These are phyloP conservation scores for Bonnemaisonia californica DNA, from an alignment of 31 red algal species.

Conservation along the genomic window DNA sequence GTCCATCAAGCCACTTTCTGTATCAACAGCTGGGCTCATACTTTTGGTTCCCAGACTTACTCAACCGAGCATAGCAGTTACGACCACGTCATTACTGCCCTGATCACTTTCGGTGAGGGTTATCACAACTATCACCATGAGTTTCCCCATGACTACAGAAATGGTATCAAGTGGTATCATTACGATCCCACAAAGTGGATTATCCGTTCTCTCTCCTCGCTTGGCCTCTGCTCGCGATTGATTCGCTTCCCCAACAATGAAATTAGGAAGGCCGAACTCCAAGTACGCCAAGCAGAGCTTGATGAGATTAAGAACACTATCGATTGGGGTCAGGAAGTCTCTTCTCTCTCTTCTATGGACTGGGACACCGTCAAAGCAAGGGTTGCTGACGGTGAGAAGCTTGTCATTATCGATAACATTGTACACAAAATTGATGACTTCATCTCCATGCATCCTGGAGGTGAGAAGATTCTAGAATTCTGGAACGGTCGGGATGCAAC, in stretches of 20 bases:
- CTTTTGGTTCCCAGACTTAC: slow-evolving; percentile 84
- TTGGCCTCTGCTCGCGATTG: slow-evolving; percentile 83
- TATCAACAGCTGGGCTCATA: slow-evolving; percentile 94
- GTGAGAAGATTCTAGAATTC: slow-evolving; percentile 87
- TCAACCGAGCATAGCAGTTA: slow-evolving; percentile 92
- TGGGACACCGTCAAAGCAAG: slow-evolving; percentile 73
- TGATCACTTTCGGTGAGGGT: slow-evolving; percentile 98
- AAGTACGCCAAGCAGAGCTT: slow-evolving; percentile 88
- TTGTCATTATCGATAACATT: slow-evolving; percentile 87
- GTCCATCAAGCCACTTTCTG: slow-evolving; percentile 99
- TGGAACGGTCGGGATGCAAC: slow-evolving; percentile 98
- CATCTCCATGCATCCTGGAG: slow-evolving; percentile 87
- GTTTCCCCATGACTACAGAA: slow-evolving; percentile 99
- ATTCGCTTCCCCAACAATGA: slow-evolving; percentile 95
- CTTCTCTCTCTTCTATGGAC: slow-evolving; percentile 73
- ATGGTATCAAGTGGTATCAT: slow-evolving; percentile 96
- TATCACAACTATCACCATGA: slow-evolving; percentile 99
- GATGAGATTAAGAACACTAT: slow-evolving; percentile 86
- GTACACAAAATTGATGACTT: slow-evolving; percentile 96
- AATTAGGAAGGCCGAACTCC: slow-evolving; percentile 88
- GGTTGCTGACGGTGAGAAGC: slow-evolving; percentile 63
- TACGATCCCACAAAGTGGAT: slow-evolving; percentile 99
- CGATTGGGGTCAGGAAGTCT: slow-evolving; percentile 88
- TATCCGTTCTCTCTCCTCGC: slow-evolving; percentile 68
- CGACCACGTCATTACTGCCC: slow-evolving; percentile 93